These are phyloP conservation scores for Fomitopsis betulina DNA, from an alignment of 1,284 basidiomycete species.

Conservation along the genomic window DNA sequence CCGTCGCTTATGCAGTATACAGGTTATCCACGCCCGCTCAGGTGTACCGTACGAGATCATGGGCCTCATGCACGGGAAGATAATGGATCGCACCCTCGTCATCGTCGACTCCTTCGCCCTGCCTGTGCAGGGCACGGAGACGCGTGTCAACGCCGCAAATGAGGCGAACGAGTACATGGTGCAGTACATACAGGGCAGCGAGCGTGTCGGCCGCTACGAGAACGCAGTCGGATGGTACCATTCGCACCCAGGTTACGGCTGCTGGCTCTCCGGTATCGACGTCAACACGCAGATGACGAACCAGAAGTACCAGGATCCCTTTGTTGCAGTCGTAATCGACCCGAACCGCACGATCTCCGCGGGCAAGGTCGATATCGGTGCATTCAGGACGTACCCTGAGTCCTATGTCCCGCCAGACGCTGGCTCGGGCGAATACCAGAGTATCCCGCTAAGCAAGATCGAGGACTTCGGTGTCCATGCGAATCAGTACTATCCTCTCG, in stretches of 20 bases:
- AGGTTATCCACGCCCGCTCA: constrained; percentile 97
- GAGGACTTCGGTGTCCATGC: constrained; percentile 99
- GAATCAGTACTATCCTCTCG: constrained; percentile 92
- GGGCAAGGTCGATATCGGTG: constrained; percentile 97
- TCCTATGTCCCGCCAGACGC: constrained; percentile 78
- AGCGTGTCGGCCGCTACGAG: constrained; percentile 79
- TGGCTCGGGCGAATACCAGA: constrained; percentile 83
- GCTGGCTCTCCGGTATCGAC: constrained; percentile 96
- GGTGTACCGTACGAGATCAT: constrained; percentile 98
- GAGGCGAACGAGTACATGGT: constrained; percentile 99
- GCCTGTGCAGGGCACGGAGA: constrained; percentile 98
- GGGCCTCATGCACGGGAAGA: constrained; percentile 99
- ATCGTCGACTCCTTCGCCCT: constrained; percentile 96
- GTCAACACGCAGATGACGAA: constrained; percentile 95
- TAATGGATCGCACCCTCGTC: constrained; percentile 81
- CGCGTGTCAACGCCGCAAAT: constrained; percentile 93
- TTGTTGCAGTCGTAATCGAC: constrained; percentile 98
- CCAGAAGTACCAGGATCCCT: constrained; percentile 94
- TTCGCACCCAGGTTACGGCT: constrained; percentile 96
- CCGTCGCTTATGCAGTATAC: constrained; percentile 83
- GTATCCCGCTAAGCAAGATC: constrained; percentile 91
- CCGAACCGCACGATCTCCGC: constrained; percentile 97
- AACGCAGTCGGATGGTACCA: constrained; percentile 99
- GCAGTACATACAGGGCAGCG: constrained; percentile 78
- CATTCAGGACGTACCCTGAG: constrained; percentile 95